Percentiles rank a stretch among this genome's conserved stretches.
Conservation (phyloP, 148 eudicot species). For the Silene latifolia region DNA sequence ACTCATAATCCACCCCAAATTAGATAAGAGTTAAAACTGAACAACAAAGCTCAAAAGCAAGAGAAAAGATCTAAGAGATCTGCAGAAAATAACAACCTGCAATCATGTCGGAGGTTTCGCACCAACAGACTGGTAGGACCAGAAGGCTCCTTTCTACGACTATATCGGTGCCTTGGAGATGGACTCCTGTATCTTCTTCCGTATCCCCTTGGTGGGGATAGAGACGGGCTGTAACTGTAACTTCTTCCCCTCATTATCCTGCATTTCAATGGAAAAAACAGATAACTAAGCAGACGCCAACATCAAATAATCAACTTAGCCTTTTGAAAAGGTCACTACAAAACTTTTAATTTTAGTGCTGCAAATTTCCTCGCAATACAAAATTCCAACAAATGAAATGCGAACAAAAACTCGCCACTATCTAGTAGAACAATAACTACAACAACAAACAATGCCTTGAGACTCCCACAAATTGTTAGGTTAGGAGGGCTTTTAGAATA, state of each 20-base stretch:
- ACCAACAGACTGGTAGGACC: slow-evolving; percentile 79
- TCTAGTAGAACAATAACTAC: no score
- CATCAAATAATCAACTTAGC: background rate
- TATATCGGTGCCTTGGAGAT: slow-evolving; percentile 59
- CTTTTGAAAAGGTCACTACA: background rate
- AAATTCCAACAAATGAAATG: no score
- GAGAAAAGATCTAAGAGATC: background rate
- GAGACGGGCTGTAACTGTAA: slow-evolving; percentile 89
- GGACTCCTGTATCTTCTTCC: slow-evolving; percentile 71
- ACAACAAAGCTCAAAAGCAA: background rate
- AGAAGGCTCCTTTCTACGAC: slow-evolving; percentile 44
- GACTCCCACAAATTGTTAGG: no score
- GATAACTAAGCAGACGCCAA: background rate
- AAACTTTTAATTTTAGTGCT: no score
- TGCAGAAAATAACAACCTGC: slow-evolving; percentile 46
- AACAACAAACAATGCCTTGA: no score
- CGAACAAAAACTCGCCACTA: no score
- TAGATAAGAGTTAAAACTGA: background rate
- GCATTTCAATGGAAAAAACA: background rate
- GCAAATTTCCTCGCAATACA: no score
- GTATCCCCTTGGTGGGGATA: slow-evolving; percentile 68
- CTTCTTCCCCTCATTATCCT: slow-evolving; percentile 71
- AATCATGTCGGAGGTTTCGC: slow-evolving; percentile 74
- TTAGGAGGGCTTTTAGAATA: no score
- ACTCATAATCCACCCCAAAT: no score